These are phyloP conservation scores for Kwoniella sp. DNA, from an alignment of 768 basidiomycete species.

Conservation along the genomic window DNA sequence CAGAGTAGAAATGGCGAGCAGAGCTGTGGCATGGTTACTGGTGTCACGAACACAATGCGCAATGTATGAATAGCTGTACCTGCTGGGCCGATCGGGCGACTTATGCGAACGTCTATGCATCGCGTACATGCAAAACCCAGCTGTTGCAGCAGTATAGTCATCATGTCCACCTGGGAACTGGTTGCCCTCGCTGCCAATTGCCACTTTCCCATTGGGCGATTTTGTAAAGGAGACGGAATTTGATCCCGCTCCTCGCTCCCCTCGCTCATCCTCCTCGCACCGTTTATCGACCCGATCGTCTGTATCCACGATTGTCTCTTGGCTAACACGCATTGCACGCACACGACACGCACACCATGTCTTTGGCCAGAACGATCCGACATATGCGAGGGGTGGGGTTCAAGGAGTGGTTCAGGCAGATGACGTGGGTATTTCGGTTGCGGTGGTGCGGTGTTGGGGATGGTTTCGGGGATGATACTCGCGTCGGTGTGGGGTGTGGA, in stretches of 20 bases:
- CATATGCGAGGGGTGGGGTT: slow-evolving; percentile 70
- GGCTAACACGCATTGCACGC: not conserved
- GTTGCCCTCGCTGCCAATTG: too few relatives aligned
- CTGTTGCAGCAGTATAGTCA: too few relatives aligned
- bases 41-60: too few relatives aligned
- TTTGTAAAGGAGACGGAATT: not conserved
- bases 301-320: not conserved
- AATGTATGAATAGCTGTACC: too few relatives aligned
- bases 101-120: too few relatives aligned
- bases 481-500: too few relatives aligned
- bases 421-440: slow-evolving; percentile 48
- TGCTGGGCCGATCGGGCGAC: too few relatives aligned
- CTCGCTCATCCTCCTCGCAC: not conserved
- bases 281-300: not conserved
- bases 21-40: too few relatives aligned
- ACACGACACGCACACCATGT: slow-evolving; percentile 61
- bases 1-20: not conserved
- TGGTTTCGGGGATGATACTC: too few relatives aligned
- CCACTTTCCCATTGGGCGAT: slow-evolving; percentile 1
- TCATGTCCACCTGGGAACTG: too few relatives aligned
- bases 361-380: slow-evolving; percentile 69
- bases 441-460: too few relatives aligned
- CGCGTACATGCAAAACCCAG: too few relatives aligned
- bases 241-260: slow-evolving; percentile 3
- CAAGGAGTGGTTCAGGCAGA: slow-evolving; percentile 80